phyloP scores from a whole-genome alignment of 345 rosid species.

The Limnanthes douglasii region DNA sequence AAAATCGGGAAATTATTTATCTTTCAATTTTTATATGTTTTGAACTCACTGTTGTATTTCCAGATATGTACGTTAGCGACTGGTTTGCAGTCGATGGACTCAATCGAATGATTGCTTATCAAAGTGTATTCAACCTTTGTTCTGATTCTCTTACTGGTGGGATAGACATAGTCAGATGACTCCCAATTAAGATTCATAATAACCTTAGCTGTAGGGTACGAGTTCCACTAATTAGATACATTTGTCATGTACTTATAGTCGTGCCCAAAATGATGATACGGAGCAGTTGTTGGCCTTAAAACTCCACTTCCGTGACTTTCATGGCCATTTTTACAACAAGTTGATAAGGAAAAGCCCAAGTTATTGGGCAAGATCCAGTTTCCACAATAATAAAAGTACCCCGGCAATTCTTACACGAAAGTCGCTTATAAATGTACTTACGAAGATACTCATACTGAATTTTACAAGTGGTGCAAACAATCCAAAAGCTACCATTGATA shows the following conservation, averaged over 20 bases:
- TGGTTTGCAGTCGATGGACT: too few relatives aligned
- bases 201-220: conserved; percentile 44
- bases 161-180: conserved; percentile 38
- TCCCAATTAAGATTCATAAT: conserved; percentile 34
- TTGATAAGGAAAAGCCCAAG: conserved; percentile 57
- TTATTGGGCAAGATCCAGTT: conserved; percentile 71
- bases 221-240: conserved; percentile 65
- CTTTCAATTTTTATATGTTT: too few relatives aligned
- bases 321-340: conserved; percentile 53
- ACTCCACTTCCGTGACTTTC: conserved; percentile 53
- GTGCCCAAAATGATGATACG: conserved; percentile 55
- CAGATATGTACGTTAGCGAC: too few relatives aligned
- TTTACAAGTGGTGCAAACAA: conserved; percentile 94
- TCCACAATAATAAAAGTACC: conserved; percentile 80
- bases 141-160: conserved; percentile 30
- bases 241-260: conserved; percentile 64
- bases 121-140: conserved; percentile 27
- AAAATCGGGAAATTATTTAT: too few relatives aligned
- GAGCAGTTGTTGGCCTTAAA: conserved; percentile 46
- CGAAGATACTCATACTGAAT: conserved; percentile 95
- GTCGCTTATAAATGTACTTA: conserved; percentile 89
- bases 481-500: conserved; percentile 94
- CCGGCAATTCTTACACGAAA: conserved; percentile 97
- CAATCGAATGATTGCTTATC: conserved; percentile 44
- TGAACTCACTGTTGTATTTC: too few relatives aligned